These are phyloP conservation scores for Clonostachys sp. DNA, from an alignment of 2,329 filamentous ascomycete genomes.

Conservation along the genomic window DNA sequence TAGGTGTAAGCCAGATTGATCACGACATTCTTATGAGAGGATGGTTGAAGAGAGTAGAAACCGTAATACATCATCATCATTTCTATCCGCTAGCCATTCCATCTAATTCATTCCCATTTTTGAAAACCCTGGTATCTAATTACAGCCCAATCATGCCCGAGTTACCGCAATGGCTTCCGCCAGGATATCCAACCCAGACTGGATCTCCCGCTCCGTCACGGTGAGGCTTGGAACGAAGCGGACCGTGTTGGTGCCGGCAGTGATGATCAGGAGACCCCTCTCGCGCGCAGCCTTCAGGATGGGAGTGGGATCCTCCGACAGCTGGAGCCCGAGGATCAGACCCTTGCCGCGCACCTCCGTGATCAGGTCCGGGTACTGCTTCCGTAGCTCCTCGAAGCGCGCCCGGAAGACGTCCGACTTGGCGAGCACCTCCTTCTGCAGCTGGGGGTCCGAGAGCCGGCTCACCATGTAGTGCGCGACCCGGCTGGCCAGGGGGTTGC, in stretches of 20 bases:
- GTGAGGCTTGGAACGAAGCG: constrained; percentile 86
- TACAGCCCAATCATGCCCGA: constrained; percentile 11
- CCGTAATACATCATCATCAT: too few species aligned
- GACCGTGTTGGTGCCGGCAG: constrained; percentile 86
- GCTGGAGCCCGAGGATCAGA: constrained; percentile 81
- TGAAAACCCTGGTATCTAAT: too few species aligned
- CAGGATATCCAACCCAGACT: constrained; percentile 70
- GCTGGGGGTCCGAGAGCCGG: constrained; percentile 64
- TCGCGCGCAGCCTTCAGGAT: constrained; percentile 85
- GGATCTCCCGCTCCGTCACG: constrained; percentile 77
- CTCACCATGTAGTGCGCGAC: constrained; percentile 82
- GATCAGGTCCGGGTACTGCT: constrained; percentile 62
- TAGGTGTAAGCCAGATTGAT: too few species aligned
- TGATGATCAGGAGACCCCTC: constrained; percentile 84
- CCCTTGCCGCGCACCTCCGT: constrained; percentile 78
- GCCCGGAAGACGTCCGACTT: constrained; percentile 53
- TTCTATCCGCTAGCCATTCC: not conserved
- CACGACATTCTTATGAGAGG: too few species aligned
- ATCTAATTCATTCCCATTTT: not conserved
- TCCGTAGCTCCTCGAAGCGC: constrained; percentile 41
- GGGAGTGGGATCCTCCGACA: constrained; percentile 65
- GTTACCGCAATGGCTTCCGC: constrained; percentile 57
- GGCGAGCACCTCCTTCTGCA: constrained; percentile 64
- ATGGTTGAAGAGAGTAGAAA: too few species aligned
- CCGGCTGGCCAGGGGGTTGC: constrained; percentile 81